Evolutionary conservation across 257 asterid genomes (phyloP), one percentile per base, ranked within the genome.

Genomic region (Nicotiana attenuata): DNA sequence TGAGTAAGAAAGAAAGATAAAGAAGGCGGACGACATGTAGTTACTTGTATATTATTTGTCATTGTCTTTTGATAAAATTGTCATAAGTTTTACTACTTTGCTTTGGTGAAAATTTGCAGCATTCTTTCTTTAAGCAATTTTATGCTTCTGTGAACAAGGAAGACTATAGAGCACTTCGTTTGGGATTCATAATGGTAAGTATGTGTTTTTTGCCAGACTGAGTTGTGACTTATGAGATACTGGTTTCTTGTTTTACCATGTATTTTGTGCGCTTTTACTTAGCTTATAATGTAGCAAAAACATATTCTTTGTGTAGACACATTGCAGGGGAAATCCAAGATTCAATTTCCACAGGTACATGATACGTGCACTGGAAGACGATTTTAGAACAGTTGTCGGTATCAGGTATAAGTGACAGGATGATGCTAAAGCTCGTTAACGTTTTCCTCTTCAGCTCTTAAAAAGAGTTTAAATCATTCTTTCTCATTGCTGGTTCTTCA

Each of bases 321-420:
- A 96, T 86, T 94, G 98, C 89, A 89, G 87, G 87, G 92, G 96
- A 78, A 94, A 90, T 85, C 97, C 94, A 14, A 96, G 92, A 88
- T 94, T 96, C 86, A 90, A 96, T 90, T 96, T 96, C 82, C 97
- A 96, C 87, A 91, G 92, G 84, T 96, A 96, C 86, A 94, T 96
- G 98, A 88, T 93, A 29, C 99, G 98, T 78, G 98, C 99, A 59
- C 83, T 96, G 31, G 99, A 96, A 92, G 98, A 86, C 59, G 99
- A 96, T 92, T 96, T 96, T 87, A 94, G 88, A 87, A 89, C 29
- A 76, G 99, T 96, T 84, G 99, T 96, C 55, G 99, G 99, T 85
- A 96, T 96, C 82, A 94, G 99, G 98, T 88, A 41, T 41, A 89
- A 89, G 91, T 86, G 31, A 82, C 77, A 65, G 5, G 45, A 50